Evolutionary conservation across 169 alveolate species (phyloP).

Genomic region (Plasmodium relictum): DNA sequence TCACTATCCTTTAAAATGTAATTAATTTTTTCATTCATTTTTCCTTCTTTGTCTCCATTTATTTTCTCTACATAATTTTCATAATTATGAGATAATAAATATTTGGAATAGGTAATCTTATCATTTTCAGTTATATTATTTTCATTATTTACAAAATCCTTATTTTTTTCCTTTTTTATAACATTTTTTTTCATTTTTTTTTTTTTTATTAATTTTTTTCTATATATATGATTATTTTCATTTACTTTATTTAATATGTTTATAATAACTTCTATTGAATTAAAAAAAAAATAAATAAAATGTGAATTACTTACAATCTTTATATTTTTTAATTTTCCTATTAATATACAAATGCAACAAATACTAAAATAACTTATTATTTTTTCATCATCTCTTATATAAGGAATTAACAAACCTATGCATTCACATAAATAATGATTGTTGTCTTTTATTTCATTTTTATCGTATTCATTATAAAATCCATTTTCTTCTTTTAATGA

Average conservation of each 20-base stretch:
- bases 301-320: conserved; percentile 25
- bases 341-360: conserved; percentile 44
- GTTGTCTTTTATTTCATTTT: conserved; percentile 3
- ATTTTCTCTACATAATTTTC: conserved; percentile 9
- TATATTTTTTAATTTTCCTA: conserved; percentile 34
- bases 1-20: background rate
- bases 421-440: conserved; percentile 58
- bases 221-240: background rate
- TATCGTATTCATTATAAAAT: too few relatives aligned
- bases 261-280: conserved; percentile 41
- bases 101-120: background rate
- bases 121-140: background rate
- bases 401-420: conserved; percentile 67
- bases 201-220: background rate
- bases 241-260: conserved; percentile 5
- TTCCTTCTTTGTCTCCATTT: background rate
- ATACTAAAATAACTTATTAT: conserved; percentile 56
- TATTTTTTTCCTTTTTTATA: background rate
- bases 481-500: background rate
- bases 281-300: conserved; percentile 71
- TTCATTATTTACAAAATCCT: background rate
- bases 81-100: background rate
- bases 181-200: background rate
- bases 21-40: conserved; percentile 3
- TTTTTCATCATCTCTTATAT: conserved; percentile 58